phyloP scores from a whole-genome alignment of 306 rosid genomes.

The Parietaria judaica region DNA sequence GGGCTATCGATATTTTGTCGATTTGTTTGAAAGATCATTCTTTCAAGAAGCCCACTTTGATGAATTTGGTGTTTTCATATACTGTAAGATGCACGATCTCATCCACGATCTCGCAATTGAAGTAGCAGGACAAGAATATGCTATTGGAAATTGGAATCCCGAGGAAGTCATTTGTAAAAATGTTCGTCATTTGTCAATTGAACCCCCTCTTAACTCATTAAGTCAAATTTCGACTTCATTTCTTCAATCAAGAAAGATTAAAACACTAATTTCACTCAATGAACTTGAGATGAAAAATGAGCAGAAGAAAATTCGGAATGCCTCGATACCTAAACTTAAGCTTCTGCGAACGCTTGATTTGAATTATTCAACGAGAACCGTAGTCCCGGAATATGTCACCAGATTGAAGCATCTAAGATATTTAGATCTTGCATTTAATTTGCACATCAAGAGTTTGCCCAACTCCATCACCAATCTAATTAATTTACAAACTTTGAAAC shows the following conservation, averaged over 20 bases:
- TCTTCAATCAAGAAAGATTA: not conserved
- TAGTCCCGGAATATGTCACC: not conserved
- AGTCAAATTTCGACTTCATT: not conserved
- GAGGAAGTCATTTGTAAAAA: too few species aligned
- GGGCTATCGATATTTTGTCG: not conserved
- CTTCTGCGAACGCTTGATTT: not conserved
- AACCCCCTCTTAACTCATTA: not conserved
- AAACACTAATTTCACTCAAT: not conserved
- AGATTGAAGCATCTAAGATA: not conserved
- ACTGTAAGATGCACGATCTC: constrained; percentile 5
- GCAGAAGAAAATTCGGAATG: not conserved
- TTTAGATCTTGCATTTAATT: not conserved
- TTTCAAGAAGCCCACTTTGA: not conserved
- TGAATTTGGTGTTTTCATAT: too few species aligned
- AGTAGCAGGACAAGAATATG: not conserved
- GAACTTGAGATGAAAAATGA: rapidly evolving
- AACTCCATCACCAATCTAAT: not conserved
- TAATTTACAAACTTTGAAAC: constrained; percentile 4
- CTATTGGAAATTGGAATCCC: too few species aligned
- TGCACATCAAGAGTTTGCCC: not conserved
- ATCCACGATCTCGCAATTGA: constrained; percentile 1
- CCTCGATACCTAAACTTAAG: not conserved
- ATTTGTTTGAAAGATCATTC: not conserved
- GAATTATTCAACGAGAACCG: too few species aligned
- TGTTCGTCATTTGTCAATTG: not conserved